phyloP scores from a whole-genome alignment of 2,329 filamentous ascomycete genomes.

The Alternaria tenuissima region DNA sequence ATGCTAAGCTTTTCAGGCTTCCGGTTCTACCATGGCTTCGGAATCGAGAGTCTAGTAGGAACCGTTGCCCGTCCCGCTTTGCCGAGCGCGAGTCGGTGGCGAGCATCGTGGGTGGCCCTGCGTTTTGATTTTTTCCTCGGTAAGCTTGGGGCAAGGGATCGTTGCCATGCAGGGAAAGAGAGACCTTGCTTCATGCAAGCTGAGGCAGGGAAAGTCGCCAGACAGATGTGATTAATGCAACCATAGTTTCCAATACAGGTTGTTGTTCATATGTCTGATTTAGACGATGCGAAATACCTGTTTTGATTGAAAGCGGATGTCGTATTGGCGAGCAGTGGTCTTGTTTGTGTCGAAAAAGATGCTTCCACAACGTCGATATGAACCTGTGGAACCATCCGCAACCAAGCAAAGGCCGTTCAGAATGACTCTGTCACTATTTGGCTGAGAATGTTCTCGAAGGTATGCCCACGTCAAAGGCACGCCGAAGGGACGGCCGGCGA shows the following conservation, averaged over 20 bases:
- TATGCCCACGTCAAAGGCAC: too few relatives aligned
- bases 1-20: constrained; percentile 4
- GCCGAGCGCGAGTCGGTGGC: not conserved
- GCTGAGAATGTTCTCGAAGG: too few relatives aligned
- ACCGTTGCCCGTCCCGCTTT: not conserved
- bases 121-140: not conserved
- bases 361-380: not conserved
- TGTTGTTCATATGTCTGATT: not conserved
- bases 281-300: not conserved
- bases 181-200: not conserved
- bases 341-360: not conserved
- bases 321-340: not conserved
- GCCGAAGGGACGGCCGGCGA: too few relatives aligned
- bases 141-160: not conserved
- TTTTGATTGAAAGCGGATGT: not conserved
- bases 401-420: not conserved
- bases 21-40: not conserved
- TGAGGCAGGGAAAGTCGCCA: not conserved
- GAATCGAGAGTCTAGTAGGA: not conserved
- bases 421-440: not conserved
- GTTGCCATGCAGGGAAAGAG: not conserved
- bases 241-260: not conserved
- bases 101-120: not conserved
- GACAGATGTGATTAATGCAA: too few relatives aligned
- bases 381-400: not conserved